These are phyloP conservation scores for Lasiodiplodia hormozganensis DNA, from an alignment of 2,329 filamentous ascomycete species.

Conservation along the genomic window DNA sequence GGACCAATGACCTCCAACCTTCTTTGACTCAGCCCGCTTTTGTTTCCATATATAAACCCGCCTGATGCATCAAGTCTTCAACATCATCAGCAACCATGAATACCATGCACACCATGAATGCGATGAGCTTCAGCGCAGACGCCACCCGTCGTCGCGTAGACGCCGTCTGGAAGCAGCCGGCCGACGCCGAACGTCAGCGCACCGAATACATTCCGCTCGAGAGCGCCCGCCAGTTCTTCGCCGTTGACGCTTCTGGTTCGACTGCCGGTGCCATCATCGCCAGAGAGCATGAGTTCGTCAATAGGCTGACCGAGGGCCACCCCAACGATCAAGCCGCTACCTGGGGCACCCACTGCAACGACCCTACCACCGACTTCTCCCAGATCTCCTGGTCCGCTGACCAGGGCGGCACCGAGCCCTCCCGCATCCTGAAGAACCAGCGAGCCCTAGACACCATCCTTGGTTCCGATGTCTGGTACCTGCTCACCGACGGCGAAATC, in stretches of 20 bases:
- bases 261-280: constrained; percentile 34
- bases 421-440: constrained; percentile 34
- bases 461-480: constrained; percentile 40
- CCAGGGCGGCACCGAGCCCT: constrained; percentile 35
- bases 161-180: not conserved
- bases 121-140: not conserved
- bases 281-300: constrained; percentile 35
- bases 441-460: constrained; percentile 35
- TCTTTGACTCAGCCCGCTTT: not conserved
- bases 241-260: constrained; percentile 43
- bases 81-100: constrained; percentile 6
- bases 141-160: not conserved
- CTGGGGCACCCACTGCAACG: constrained; percentile 36
- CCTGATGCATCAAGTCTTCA: not conserved
- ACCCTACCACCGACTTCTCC: constrained; percentile 29
- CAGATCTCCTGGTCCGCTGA: constrained; percentile 32
- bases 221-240: constrained; percentile 40
- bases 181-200: not conserved
- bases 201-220: not conserved
- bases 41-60: not conserved
- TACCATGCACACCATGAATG: not conserved
- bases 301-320: constrained; percentile 29
- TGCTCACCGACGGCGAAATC: constrained; percentile 44
- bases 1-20: not conserved
- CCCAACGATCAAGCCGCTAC: constrained; percentile 33